Percentiles rank a stretch among this genome's conserved stretches.
Conservation (phyloP, 306 rosid genomes). For the Carpinus viminea region DNA sequence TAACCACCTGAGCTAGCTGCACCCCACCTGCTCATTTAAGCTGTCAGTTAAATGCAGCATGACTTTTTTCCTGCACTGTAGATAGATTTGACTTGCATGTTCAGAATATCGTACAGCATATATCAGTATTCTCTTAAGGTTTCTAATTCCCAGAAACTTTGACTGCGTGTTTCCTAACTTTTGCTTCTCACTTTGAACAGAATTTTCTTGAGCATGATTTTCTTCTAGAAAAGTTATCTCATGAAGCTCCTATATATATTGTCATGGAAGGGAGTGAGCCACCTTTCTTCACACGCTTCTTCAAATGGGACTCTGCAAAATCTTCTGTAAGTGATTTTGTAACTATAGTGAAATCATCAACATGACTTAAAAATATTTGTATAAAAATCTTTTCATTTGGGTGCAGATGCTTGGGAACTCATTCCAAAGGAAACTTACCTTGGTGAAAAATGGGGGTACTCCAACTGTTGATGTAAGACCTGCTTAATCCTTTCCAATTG, state of each 20-base stretch:
- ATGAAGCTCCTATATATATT: slow-evolving; percentile 68
- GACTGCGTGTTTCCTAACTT: slow-evolving; percentile 18
- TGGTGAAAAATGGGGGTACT: slow-evolving; percentile 71
- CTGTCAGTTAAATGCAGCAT: not conserved
- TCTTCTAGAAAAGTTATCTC: slow-evolving; percentile 73
- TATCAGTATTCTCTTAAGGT: slow-evolving; percentile 20
- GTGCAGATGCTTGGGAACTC: slow-evolving; percentile 95
- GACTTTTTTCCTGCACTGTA: not conserved
- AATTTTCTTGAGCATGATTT: slow-evolving; percentile 85
- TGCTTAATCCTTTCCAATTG: slow-evolving; percentile 25
- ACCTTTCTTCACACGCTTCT: slow-evolving; percentile 95
- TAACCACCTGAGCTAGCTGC: not conserved
- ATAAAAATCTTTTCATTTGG: slow-evolving; percentile 27
- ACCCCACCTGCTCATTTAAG: not conserved
- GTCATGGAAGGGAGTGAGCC: slow-evolving; percentile 95
- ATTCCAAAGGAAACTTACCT: slow-evolving; percentile 84
- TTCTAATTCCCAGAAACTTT: slow-evolving; percentile 22
- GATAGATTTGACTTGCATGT: slow-evolving; percentile 6
- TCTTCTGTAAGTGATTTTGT: slow-evolving; percentile 56
- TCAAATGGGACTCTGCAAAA: slow-evolving; percentile 88
- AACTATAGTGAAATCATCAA: slow-evolving; percentile 6
- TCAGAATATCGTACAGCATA: not conserved
- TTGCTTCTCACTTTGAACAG: slow-evolving; percentile 50
- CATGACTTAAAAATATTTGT: slow-evolving; percentile 15
- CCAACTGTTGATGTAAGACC: slow-evolving; percentile 64